Percentiles rank a stretch among this genome's conserved stretches.
These are phyloP conservation scores for Ceratocystis cacaofunesta DNA, from an alignment of 2,329 filamentous ascomycete species.

Conservation along the genomic window DNA sequence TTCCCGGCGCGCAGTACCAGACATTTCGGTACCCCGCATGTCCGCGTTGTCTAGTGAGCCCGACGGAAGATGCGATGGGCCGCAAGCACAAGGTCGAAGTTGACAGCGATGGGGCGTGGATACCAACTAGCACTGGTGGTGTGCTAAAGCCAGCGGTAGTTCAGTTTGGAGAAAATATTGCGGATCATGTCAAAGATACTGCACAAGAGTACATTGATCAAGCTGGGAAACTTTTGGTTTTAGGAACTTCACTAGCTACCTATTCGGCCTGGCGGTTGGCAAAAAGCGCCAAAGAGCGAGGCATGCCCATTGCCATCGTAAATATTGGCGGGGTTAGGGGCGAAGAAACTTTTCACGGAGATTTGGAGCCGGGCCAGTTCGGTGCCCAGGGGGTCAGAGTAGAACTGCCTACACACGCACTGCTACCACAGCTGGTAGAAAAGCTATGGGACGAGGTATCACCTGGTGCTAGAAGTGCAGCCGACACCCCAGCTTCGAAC, in stretches of 20 bases:
- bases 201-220: constrained; percentile 70
- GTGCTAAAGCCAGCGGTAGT: constrained; percentile 84
- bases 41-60: constrained; percentile 55
- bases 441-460: constrained; percentile 25
- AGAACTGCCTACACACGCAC: constrained; percentile 41
- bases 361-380: constrained; percentile 35
- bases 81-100: constrained; percentile 41
- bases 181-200: constrained; percentile 48
- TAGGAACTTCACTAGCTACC: constrained; percentile 84
- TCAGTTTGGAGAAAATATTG: constrained; percentile 92
- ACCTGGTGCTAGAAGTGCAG: background rate
- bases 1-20: constrained; percentile 73
- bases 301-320: constrained; percentile 73
- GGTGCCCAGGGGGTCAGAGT: constrained; percentile 41
- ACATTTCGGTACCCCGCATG: constrained; percentile 88
- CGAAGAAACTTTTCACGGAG: constrained; percentile 55
- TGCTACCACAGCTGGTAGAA: constrained; percentile 43
- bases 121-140: constrained; percentile 49
- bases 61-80: background rate
- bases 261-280: constrained; percentile 89
- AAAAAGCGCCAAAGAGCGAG: constrained; percentile 64
- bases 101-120: constrained; percentile 62
- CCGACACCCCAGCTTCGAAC: background rate
- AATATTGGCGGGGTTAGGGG: constrained; percentile 76
- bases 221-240: constrained; percentile 57